Conservation (phyloP, 495 filamentous ascomycete genomes). For the Delitschia confertaspora region DNA sequence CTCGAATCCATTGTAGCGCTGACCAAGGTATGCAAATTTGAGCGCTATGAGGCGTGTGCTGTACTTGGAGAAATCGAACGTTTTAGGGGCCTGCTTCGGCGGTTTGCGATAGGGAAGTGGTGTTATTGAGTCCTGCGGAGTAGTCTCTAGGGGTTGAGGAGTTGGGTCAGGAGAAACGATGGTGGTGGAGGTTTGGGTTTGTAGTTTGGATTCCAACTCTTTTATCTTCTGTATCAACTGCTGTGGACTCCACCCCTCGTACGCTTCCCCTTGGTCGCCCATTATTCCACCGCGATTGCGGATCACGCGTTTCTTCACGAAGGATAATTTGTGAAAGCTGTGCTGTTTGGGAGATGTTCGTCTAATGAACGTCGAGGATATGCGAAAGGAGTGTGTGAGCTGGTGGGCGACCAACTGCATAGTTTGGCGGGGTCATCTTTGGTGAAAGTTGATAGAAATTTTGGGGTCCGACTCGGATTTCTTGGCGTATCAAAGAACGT, state of each 20-base stretch:
- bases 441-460: too few relatives aligned
- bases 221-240: slow-evolving; percentile 17
- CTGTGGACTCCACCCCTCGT: slow-evolving; percentile 14
- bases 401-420: slow-evolving; percentile 7
- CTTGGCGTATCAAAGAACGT: too few relatives aligned
- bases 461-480: too few relatives aligned
- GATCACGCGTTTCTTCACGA: slow-evolving; percentile 2
- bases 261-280: slow-evolving; percentile 1
- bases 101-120: slow-evolving; percentile 10
- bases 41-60: slow-evolving; percentile 76
- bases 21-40: slow-evolving; percentile 89
- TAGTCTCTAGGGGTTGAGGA: not conserved
- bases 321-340: slow-evolving; percentile 18
- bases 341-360: slow-evolving; percentile 3
- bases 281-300: not conserved
- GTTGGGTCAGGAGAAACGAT: not conserved
- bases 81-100: slow-evolving; percentile 26
- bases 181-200: not conserved
- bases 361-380: slow-evolving; percentile 1
- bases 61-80: slow-evolving; percentile 71
- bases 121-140: not conserved
- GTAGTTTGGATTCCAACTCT: slow-evolving; percentile 12
- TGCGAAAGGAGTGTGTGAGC: slow-evolving; percentile 4
- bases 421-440: slow-evolving; percentile 2
- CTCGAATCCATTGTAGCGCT: slow-evolving; percentile 85